These are phyloP conservation scores for Tricholoma flavovirens DNA, from an alignment of 768 basidiomycete species.

Conservation along the genomic window DNA sequence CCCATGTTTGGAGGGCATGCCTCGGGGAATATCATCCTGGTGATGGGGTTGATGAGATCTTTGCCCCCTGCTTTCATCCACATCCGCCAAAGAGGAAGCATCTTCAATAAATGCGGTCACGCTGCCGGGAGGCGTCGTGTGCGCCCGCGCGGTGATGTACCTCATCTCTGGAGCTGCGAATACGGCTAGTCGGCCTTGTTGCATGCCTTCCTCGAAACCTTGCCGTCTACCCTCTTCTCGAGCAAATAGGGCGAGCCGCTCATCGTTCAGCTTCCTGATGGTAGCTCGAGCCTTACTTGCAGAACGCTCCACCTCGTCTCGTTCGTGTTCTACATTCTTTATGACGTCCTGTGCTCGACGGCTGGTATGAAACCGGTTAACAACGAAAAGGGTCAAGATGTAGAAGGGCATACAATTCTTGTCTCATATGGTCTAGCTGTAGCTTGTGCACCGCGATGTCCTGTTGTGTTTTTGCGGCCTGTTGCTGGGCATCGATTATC, in stretches of 20 bases:
- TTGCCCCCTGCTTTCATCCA: background rate
- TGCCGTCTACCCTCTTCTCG: slow-evolving; percentile 48
- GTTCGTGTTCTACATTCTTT: slow-evolving; percentile 24
- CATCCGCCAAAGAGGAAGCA: background rate
- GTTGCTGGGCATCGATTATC: slow-evolving; percentile 23
- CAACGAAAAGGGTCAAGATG: background rate
- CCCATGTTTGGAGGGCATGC: background rate
- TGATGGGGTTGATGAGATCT: background rate
- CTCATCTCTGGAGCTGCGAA: background rate
- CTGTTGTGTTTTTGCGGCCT: slow-evolving; percentile 19
- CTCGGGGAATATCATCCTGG: slow-evolving; percentile 3
- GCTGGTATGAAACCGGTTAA: slow-evolving; percentile 8
- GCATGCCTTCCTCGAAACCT: slow-evolving; percentile 43
- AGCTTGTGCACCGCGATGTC: slow-evolving; percentile 22
- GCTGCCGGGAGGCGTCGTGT: slow-evolving; percentile 10
- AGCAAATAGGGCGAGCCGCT: slow-evolving; percentile 44
- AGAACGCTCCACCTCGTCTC: slow-evolving; percentile 27
- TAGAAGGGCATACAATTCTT: slow-evolving; percentile 22
- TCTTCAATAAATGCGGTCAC: slow-evolving; percentile 12
- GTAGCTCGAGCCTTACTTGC: slow-evolving; percentile 39
- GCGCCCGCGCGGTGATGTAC: slow-evolving; percentile 6
- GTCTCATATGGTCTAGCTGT: slow-evolving; percentile 20
- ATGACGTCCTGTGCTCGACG: slow-evolving; percentile 21
- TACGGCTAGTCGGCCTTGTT: slow-evolving; percentile 36
- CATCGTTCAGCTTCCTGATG: slow-evolving; percentile 51